A percentile compares a stretch with the other conserved stretches of the same genome.
Evolutionary conservation across 768 basidiomycete species (phyloP).

Genomic region (Naganishia friedmannii): DNA sequence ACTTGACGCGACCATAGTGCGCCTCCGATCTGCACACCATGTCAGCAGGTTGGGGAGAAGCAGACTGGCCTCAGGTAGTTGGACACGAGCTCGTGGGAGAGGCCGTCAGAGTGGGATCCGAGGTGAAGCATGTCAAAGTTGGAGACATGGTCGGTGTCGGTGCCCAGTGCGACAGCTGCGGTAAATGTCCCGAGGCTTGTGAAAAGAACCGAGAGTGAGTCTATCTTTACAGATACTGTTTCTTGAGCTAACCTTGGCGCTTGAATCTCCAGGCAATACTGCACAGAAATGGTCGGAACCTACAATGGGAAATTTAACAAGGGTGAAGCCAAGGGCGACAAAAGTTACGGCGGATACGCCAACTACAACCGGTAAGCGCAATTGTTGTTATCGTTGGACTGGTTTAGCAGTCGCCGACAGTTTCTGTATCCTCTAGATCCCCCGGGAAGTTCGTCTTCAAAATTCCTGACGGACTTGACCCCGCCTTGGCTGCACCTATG

Average conservation of each 20-base stretch:
- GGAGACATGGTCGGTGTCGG: constrained; percentile 63
- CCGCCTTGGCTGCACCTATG: constrained; percentile 49
- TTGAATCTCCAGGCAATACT: constrained; percentile 9
- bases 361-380: constrained; percentile 27
- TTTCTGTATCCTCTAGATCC: constrained; percentile 26
- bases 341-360: constrained; percentile 42
- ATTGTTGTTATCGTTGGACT: neutral
- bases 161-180: constrained; percentile 60
- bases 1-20: constrained; percentile 46
- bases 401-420: neutral
- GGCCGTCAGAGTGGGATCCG: constrained; percentile 58
- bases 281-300: constrained; percentile 33
- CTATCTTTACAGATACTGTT: neutral
- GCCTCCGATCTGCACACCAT: constrained; percentile 59
- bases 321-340: constrained; percentile 36
- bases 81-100: constrained; percentile 62
- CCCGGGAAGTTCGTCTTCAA: constrained; percentile 59
- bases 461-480: constrained; percentile 63
- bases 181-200: constrained; percentile 56
- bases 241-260: neutral
- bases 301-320: constrained; percentile 42
- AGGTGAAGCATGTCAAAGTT: constrained; percentile 59
- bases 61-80: constrained; percentile 44
- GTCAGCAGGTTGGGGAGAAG: constrained; percentile 54
- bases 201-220: constrained; percentile 46